A percentile compares a stretch with the other conserved stretches of the same genome.
Conservation (phyloP, 2,329 filamentous ascomycete genomes). For the Trichoderma koningiopsis region DNA sequence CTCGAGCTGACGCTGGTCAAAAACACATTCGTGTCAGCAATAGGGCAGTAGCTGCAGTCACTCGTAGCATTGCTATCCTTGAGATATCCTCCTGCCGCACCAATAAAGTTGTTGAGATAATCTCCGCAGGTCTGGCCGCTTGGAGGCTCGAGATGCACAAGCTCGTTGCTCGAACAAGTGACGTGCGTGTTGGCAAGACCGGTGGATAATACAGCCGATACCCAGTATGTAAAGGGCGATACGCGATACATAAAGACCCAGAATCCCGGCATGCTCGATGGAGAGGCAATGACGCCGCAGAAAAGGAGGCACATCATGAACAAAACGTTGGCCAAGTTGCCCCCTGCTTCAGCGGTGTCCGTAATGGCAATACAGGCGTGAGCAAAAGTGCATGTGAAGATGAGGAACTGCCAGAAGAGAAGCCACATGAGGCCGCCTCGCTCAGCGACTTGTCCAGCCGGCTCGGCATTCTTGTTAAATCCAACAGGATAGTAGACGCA, state of each 20-base stretch:
- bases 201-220: constrained; percentile 57
- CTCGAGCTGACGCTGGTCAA: constrained; percentile 14
- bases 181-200: constrained; percentile 59
- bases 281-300: constrained; percentile 72
- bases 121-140: constrained; percentile 56
- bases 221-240: constrained; percentile 45
- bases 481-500: constrained; percentile 18
- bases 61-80: constrained; percentile 1
- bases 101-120: constrained; percentile 58
- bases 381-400: constrained; percentile 41
- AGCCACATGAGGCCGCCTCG: constrained; percentile 20
- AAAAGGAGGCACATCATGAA: constrained; percentile 66
- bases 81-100: constrained; percentile 1
- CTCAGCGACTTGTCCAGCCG: constrained; percentile 1
- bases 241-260: constrained; percentile 50
- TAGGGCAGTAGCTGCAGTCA: constrained; percentile 17
- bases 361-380: constrained; percentile 24
- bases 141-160: constrained; percentile 54
- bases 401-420: constrained; percentile 21
- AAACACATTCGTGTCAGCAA: constrained; percentile 14
- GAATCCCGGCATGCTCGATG: constrained; percentile 61
- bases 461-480: constrained; percentile 15
- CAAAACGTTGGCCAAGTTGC: constrained; percentile 39
- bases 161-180: constrained; percentile 50
- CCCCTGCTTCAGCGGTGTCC: constrained; percentile 12